These are phyloP conservation scores for Moesziomyces aphidis DNA, from an alignment of 1,284 basidiomycete genomes.

Conservation along the genomic window DNA sequence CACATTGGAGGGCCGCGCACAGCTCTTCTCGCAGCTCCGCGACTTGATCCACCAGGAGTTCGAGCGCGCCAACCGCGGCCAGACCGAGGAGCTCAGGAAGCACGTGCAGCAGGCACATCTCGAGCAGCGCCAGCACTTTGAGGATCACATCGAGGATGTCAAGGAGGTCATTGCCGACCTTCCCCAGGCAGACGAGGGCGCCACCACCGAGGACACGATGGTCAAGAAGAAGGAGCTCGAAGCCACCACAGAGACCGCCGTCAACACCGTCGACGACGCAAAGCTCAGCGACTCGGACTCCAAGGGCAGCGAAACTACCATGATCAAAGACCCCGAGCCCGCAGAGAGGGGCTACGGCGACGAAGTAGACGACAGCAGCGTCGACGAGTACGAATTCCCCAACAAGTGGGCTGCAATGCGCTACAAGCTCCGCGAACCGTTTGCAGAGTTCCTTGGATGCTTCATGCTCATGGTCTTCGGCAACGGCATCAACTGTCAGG, in stretches of 20 bases:
- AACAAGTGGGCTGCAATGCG: conserved; percentile 55
- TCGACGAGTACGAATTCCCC: conserved; percentile 50
- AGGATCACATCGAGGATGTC: conserved; percentile 27
- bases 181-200: conserved; percentile 3
- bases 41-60: conserved; percentile 56
- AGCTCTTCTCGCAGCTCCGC: conserved; percentile 32
- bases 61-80: conserved; percentile 36
- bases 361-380: conserved; percentile 9
- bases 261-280: conserved; percentile 12
- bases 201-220: conserved; percentile 6
- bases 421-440: conserved; percentile 55
- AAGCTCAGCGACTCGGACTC: conserved; percentile 1
- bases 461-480: conserved; percentile 62
- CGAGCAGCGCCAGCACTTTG: conserved; percentile 20
- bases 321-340: conserved; percentile 25
- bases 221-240: conserved; percentile 13
- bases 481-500: conserved; percentile 62
- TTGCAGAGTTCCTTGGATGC: conserved; percentile 58
- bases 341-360: conserved; percentile 29
- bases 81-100: conserved; percentile 41
- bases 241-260: conserved; percentile 10
- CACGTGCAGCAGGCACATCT: conserved; percentile 31
- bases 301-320: conserved; percentile 19
- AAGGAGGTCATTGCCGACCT: conserved; percentile 25
- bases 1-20: conserved; percentile 34